Evolutionary conservation across 495 filamentous ascomycete species (phyloP), one percentile per base, ranked within the genome.

Genomic region (Arthonia radiata): DNA sequence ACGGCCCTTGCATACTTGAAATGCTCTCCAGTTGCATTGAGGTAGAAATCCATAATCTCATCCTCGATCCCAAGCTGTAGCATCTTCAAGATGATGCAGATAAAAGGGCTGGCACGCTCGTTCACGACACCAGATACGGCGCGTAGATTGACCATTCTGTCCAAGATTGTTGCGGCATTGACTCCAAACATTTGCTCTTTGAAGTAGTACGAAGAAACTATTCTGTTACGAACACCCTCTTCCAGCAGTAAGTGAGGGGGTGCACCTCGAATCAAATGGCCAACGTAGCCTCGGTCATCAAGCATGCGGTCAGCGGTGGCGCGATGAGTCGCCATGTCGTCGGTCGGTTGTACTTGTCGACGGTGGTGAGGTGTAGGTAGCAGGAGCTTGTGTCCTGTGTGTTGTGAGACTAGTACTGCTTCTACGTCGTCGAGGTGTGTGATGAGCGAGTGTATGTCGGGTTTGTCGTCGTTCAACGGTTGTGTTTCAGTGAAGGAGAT

Each of bases 181-280:
- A 97, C 54, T 13, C 73, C 86, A 53, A 93, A 97, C 44, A 82
- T 89, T 47, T 92, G 82, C 46, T 94, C 89, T 49, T 93, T 92
- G 75, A 78, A 97, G 55, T 92, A 97, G 52, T 89, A 86, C 35
- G 66, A 73, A 34, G 90, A 76, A 30, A 77, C 67, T 47, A 97
- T 93, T 40, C 86, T 80, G 45, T 97, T 83, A 32, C 80, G 73
- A 31, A 90, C 77, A 9, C 78, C 69, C 44, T 82, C 86, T 40
- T 93, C 81, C 55, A 93, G 69, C 19, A 93, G 76, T 4, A 72
- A 75, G 4, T 75, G 70, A 0, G 81, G 81, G 51, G 91, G 91
- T 36, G 82, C 64, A 21, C 79, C 76, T 47, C 68, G 71, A 29
- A 78, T 57, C 6, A 71, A 54, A 10, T 57, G 47, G 27, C 72